Percentiles rank a stretch among this genome's conserved stretches.
These are phyloP conservation scores for Fusarium goolgardi DNA, from an alignment of 2,329 filamentous ascomycete species.

Conservation along the genomic window DNA sequence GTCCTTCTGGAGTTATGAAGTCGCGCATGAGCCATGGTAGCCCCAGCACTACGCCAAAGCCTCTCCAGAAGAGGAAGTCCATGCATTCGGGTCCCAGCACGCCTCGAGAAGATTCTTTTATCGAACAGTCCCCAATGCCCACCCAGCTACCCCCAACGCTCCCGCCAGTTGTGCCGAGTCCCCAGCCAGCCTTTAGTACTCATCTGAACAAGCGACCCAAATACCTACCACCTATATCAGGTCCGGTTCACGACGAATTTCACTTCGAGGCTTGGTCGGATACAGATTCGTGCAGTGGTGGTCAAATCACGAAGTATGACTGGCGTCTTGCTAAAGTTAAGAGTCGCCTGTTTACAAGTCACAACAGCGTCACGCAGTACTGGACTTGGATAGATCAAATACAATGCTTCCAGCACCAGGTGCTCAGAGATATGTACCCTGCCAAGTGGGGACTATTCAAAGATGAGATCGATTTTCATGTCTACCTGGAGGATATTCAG, in stretches of 20 bases:
- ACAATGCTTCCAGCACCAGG: constrained; percentile 64
- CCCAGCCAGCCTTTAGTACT: constrained; percentile 27
- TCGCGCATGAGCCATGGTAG: constrained; percentile 46
- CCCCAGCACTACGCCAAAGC: constrained; percentile 42
- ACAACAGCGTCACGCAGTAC: constrained; percentile 64
- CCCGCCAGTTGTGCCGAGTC: constrained; percentile 5
- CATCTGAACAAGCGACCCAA: constrained; percentile 47
- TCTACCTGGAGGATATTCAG: constrained; percentile 59
- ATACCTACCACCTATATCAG: constrained; percentile 33
- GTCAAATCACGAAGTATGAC: constrained; percentile 59
- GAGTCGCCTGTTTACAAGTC: constrained; percentile 59
- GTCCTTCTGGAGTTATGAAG: constrained; percentile 61
- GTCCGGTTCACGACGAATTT: constrained; percentile 53
- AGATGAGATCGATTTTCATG: constrained; percentile 63
- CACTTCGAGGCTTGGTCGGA: constrained; percentile 62
- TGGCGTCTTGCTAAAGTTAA: constrained; percentile 66
- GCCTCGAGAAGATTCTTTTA: constrained; percentile 46
- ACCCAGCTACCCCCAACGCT: constrained; percentile 25
- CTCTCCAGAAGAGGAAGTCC: constrained; percentile 52
- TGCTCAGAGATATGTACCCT: constrained; percentile 59
- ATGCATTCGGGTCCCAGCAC: constrained; percentile 48
- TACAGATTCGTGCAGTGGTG: constrained; percentile 62
- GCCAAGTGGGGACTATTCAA: constrained; percentile 63
- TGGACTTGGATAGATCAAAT: constrained; percentile 62
- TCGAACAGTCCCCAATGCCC: constrained; percentile 46